phyloP scores from a whole-genome alignment of 345 rosid genomes.

The Limnanthes douglasii region DNA sequence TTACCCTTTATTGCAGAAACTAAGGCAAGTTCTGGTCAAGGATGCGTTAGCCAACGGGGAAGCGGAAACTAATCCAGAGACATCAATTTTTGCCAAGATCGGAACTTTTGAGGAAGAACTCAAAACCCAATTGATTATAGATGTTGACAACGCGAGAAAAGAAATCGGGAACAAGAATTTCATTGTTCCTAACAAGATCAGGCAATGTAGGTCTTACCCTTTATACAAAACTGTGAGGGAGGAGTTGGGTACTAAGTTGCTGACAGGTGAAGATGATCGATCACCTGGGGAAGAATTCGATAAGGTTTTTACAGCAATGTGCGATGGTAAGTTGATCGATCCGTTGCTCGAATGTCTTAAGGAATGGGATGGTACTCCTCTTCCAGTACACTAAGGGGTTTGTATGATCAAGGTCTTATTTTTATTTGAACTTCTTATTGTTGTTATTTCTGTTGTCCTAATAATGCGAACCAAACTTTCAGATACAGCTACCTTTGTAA shows the following conservation, averaged over 20 bases:
- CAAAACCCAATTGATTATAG: slow-evolving; percentile 31
- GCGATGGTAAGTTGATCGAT: slow-evolving; percentile 47
- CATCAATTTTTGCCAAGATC: slow-evolving; percentile 55
- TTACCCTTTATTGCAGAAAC: slow-evolving; percentile 47
- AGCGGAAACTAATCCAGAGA: slow-evolving; percentile 26
- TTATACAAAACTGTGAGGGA: slow-evolving; percentile 51
- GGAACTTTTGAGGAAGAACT: slow-evolving; percentile 47
- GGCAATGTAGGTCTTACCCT: slow-evolving; percentile 67
- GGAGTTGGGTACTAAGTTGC: slow-evolving; percentile 30
- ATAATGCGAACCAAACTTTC: too few relatives aligned
- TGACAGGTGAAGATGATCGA: slow-evolving; percentile 46
- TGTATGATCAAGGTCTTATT: too few relatives aligned
- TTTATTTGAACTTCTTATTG: too few relatives aligned
- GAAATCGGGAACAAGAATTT: slow-evolving; percentile 37
- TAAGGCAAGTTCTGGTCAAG: slow-evolving; percentile 51
- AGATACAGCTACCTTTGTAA: too few relatives aligned
- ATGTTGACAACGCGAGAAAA: slow-evolving; percentile 35
- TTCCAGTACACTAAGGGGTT: slow-evolving; percentile 35
- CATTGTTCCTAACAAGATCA: slow-evolving; percentile 37
- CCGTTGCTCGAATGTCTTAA: slow-evolving; percentile 52
- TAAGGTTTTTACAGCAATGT: slow-evolving; percentile 44
- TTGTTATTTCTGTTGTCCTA: too few relatives aligned
- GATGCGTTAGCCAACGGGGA: slow-evolving; percentile 44
- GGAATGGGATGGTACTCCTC: slow-evolving; percentile 75
- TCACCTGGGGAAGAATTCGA: slow-evolving; percentile 75